These are phyloP conservation scores for Coemansia sp. DNA, from an alignment of 192 early-diverging fungal species.

Conservation along the genomic window DNA sequence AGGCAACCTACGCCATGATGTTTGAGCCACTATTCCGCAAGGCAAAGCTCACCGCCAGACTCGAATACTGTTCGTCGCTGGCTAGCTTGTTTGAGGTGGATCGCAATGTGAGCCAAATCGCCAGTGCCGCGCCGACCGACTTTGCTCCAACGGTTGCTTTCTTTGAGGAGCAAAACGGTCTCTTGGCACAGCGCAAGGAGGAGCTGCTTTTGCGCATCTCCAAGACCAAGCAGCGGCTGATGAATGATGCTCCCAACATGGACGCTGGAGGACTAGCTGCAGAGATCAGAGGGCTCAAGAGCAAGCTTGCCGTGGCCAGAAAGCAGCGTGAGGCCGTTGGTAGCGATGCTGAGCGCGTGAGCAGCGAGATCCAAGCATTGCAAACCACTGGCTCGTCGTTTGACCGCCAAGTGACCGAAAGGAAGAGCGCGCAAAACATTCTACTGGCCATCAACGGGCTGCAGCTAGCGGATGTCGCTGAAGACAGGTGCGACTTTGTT, in stretches of 20 bases:
- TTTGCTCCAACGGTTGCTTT: constrained; percentile 19
- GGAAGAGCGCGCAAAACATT: constrained; percentile 45
- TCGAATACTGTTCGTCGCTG: constrained; percentile 48
- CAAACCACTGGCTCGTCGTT: constrained; percentile 34
- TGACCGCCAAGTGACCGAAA: constrained; percentile 43
- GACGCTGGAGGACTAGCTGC: constrained; percentile 14
- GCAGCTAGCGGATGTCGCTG: constrained; percentile 29
- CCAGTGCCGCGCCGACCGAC: constrained; percentile 12
- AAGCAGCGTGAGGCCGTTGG: constrained; percentile 23
- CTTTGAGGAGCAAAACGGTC: constrained; percentile 32
- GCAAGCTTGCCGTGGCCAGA: constrained; percentile 16
- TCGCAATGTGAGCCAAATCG: constrained; percentile 30
- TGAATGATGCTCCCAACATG: constrained; percentile 22
- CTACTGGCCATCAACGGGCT: constrained; percentile 53
- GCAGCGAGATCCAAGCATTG: constrained; percentile 32
- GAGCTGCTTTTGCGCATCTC: constrained; percentile 42
- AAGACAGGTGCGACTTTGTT: constrained; percentile 46
- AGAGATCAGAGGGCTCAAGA: constrained; percentile 38
- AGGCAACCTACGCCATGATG: constrained; percentile 17
- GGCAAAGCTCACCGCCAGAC: constrained; percentile 42
- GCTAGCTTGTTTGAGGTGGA: constrained; percentile 46
- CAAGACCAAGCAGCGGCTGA: constrained; percentile 29
- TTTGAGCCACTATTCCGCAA: constrained; percentile 45
- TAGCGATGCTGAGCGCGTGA: constrained; percentile 23
- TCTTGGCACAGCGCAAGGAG: constrained; percentile 26